Evolutionary conservation across 371 early-diverging fungal species (phyloP), one percentile per base, ranked within the genome.

Genomic region (Mucor saturninus): DNA sequence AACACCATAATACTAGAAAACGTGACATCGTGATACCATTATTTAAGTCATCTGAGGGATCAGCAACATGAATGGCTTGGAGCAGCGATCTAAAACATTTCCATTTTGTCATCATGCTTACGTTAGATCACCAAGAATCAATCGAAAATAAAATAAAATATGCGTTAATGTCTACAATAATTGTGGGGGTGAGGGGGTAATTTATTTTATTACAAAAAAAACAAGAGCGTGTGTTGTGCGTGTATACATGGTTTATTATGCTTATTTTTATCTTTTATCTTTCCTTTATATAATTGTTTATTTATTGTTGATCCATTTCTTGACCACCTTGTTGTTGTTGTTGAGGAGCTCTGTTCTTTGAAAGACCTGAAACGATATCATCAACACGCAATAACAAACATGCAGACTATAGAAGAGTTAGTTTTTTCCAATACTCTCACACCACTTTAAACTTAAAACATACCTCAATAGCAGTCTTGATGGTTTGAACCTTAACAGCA

Each of bases 391-490:
- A 81, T 59, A 97, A 79, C 75, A 97, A 70, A 65, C 95, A 97
- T 46, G 97, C 95, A 57, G 95, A 92, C 85, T 85, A 69, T 32
- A 48, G 5, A 40, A 43, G 32, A 29, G 52, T 51, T 28, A 65
- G 30, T 5, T 48, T 30, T 51, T 10, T 40, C 5, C 21, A 21
- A 21, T 21, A 21, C 21, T 21, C 1, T 21, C 21, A 21, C 21
- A 21, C 21, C 21, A 21, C 21, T 21, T 21, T 21, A 21, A 21
- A 21, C 15, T 3, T 13, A 37, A 28, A 29, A 32, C 1, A 15
- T 69, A 89, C 89, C 78, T 99, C 99, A 71, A 99, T 93, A n/a
- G 99, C 99, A 35, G 99, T 97, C 90, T 99, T 99, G 80, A 99
- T 86, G 6, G 95, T 96, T 86, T 99, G 99, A 28, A 94, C 90